Percentiles rank a stretch among this genome's conserved stretches.
Evolutionary conservation across 345 rosid species (phyloP).

Genomic region (Angophora floribunda): DNA sequence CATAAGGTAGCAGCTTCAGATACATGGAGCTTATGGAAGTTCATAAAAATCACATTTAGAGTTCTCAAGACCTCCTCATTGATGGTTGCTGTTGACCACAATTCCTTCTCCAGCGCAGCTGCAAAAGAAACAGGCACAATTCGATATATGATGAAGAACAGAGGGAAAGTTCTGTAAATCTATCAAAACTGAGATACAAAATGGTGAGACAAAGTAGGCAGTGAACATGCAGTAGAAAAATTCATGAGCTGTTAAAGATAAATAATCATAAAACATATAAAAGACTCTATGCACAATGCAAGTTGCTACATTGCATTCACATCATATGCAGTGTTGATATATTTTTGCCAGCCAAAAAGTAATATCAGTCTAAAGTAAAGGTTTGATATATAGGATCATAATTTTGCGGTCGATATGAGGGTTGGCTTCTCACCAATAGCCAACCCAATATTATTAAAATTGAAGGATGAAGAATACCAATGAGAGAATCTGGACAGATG

Average conservation of each 20-base stretch:
- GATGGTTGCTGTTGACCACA: slow-evolving; percentile 68
- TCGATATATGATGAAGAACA: not conserved
- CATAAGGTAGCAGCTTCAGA: slow-evolving; percentile 90
- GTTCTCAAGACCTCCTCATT: slow-evolving; percentile 74
- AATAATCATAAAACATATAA: not conserved
- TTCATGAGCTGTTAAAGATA: not conserved
- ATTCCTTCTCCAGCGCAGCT: slow-evolving; percentile 92
- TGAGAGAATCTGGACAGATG: not conserved
- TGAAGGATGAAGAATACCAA: not conserved
- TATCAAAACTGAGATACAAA: not conserved
- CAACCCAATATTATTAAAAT: not conserved
- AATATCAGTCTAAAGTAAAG: not conserved
- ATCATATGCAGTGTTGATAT: not conserved
- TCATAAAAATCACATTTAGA: slow-evolving; percentile 63
- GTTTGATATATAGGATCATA: not conserved
- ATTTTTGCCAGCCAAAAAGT: not conserved
- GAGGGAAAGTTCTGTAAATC: not conserved
- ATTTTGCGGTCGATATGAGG: not conserved
- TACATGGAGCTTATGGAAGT: slow-evolving; percentile 76
- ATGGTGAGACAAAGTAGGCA: not conserved
- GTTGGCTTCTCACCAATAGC: not conserved
- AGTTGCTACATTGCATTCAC: not conserved
- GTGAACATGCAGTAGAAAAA: not conserved
- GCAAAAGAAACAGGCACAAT: slow-evolving; percentile 9
- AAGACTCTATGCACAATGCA: not conserved